A percentile compares a stretch with the other conserved stretches of the same genome.
Conservation (phyloP, 2,329 filamentous ascomycete genomes). For the Colletotrichum trifolii region DNA sequence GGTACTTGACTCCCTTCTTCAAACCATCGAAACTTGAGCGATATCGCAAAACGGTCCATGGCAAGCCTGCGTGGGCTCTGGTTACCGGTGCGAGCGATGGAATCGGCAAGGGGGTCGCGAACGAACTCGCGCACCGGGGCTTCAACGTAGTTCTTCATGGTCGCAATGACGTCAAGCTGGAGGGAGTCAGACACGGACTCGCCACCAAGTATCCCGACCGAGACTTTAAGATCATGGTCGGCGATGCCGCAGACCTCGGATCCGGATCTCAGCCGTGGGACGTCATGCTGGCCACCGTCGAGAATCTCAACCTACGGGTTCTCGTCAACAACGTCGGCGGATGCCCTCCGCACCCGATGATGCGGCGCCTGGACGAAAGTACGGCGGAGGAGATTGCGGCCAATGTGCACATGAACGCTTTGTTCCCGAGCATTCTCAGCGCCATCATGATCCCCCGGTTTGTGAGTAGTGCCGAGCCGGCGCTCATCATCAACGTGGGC, state of each 20-base stretch:
- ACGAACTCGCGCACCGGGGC: slow-evolving; percentile 60
- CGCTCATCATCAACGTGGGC: slow-evolving; percentile 33
- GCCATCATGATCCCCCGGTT: slow-evolving; percentile 23
- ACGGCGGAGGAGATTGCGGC: slow-evolving; percentile 16
- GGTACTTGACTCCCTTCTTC: slow-evolving; percentile 28
- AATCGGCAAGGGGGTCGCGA: slow-evolving; percentile 62
- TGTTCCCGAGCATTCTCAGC: slow-evolving; percentile 32
- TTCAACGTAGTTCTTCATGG: slow-evolving; percentile 70
- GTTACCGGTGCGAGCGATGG: slow-evolving; percentile 67
- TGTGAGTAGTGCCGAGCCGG: slow-evolving; percentile 4
- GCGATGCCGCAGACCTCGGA: slow-evolving; percentile 51
- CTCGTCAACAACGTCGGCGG: slow-evolving; percentile 40
- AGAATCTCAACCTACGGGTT: slow-evolving; percentile 38
- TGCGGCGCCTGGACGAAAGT: slow-evolving; percentile 25
- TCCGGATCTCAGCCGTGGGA: slow-evolving; percentile 16
- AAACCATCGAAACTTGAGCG: slow-evolving; percentile 35
- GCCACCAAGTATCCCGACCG: slow-evolving; percentile 50
- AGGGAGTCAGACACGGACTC: slow-evolving; percentile 52
- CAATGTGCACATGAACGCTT: slow-evolving; percentile 29
- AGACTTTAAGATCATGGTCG: slow-evolving; percentile 53
- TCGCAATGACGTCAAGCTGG: slow-evolving; percentile 61
- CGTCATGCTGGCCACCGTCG: slow-evolving; percentile 28
- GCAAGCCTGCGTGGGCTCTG: slow-evolving; percentile 53
- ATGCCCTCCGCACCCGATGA: slow-evolving; percentile 5
- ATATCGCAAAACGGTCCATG: slow-evolving; percentile 39